phyloP scores from a whole-genome alignment of 2,329 filamentous ascomycete genomes.

The Microascus cirrosus region DNA sequence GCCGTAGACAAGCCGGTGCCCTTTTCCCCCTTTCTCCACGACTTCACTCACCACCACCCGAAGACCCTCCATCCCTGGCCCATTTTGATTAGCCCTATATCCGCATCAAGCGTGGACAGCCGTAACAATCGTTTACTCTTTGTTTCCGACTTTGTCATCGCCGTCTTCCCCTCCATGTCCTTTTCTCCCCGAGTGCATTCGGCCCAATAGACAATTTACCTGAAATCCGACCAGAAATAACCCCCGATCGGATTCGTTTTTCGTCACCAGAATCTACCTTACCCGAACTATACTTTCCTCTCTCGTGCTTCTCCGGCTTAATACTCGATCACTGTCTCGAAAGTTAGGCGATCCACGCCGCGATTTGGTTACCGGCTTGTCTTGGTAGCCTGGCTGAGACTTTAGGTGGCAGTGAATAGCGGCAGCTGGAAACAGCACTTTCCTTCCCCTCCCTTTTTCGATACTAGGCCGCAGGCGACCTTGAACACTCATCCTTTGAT shows the following conservation, averaged over 20 bases:
- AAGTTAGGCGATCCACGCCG: not conserved
- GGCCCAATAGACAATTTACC: not conserved
- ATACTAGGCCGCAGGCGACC: not conserved
- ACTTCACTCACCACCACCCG: not conserved
- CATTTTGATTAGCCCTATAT: not conserved
- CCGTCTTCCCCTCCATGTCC: not conserved
- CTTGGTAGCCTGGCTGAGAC: not conserved
- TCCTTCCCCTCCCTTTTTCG: not conserved
- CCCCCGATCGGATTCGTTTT: not conserved
- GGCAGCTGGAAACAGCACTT: not conserved
- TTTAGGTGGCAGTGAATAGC: not conserved
- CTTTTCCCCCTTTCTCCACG: not conserved
- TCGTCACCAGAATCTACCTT: not conserved
- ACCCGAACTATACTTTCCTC: not conserved
- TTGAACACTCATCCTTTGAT: not conserved
- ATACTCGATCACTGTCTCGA: not conserved
- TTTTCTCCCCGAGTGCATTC: not conserved
- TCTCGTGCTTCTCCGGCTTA: not conserved
- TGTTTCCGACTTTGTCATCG: not conserved
- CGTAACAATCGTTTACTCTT: not conserved
- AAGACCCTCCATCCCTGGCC: not conserved
- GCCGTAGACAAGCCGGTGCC: constrained; percentile 1
- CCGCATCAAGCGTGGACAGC: not conserved
- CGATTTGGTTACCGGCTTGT: not conserved
- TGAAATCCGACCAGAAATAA: not conserved